Evolutionary conservation across 345 rosid genomes (phyloP).

Genomic region (Dimocarpus longan): DNA sequence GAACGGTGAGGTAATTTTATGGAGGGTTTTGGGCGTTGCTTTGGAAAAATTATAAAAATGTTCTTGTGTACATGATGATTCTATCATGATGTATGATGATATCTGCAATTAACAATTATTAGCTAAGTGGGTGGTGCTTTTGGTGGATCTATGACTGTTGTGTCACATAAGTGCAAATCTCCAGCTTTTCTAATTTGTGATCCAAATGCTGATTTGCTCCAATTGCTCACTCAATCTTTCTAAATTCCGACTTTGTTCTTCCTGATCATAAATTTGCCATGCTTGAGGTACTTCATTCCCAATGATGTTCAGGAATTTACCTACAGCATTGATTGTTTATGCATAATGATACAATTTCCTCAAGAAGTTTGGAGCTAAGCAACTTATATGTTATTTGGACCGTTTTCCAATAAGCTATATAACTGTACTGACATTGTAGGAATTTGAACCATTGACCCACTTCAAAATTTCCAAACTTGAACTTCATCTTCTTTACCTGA

Average conservation of each 20-base stretch:
- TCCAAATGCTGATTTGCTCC: not conserved
- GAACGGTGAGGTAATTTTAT: constrained; percentile 72
- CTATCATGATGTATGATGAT: constrained; percentile 1
- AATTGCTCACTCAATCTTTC: not conserved
- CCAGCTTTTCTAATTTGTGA: not conserved
- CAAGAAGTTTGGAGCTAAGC: not conserved
- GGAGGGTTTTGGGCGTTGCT: constrained; percentile 19
- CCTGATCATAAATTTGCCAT: not conserved
- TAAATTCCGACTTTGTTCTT: not conserved
- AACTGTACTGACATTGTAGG: not conserved
- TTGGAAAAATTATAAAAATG: not conserved
- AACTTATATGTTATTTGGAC: not conserved
- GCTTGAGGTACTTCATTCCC: not conserved
- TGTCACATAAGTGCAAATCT: not conserved
- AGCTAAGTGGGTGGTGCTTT: not conserved
- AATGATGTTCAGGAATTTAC: not conserved
- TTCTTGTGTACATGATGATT: not conserved
- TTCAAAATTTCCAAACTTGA: not conserved
- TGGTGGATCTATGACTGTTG: not conserved
- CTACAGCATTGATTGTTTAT: not conserved
- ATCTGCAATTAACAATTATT: not conserved
- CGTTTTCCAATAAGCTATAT: not conserved
- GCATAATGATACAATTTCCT: not conserved
- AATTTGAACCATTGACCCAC: constrained; percentile 5
- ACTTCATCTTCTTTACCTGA: constrained; percentile 9